Conservation (phyloP, 2,329 filamentous ascomycete genomes). For the Colletotrichum australisinense region DNA sequence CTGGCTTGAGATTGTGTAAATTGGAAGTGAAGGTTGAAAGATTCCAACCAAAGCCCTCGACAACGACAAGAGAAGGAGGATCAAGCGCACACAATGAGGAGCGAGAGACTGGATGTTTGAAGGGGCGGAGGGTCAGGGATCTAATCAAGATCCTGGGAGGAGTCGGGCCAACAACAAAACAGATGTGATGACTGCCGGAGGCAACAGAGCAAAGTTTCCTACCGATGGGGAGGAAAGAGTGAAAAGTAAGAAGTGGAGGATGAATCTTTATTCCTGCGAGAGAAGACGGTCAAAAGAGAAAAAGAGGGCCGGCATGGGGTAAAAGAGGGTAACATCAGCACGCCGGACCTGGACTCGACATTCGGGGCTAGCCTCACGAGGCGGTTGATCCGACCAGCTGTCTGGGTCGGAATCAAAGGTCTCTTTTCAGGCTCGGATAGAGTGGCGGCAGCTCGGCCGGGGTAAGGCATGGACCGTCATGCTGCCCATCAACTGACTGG, state of each 20-base stretch:
- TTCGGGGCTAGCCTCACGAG: conserved; percentile 32
- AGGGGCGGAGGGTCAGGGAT: conserved; percentile 21
- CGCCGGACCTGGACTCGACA: conserved; percentile 21
- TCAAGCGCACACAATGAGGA: conserved; percentile 16
- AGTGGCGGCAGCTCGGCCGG: conserved; percentile 13
- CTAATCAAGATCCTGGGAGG: conserved; percentile 29
- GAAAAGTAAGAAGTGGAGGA: conserved; percentile 30
- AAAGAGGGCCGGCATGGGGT: conserved; percentile 33
- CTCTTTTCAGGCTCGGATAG: conserved; percentile 20
- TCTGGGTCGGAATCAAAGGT: conserved; percentile 29
- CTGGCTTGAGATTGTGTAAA: not conserved
- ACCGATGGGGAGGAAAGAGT: conserved; percentile 8
- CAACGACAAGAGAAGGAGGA: not conserved
- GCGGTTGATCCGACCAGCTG: conserved; percentile 27
- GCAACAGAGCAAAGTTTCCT: conserved; percentile 31
- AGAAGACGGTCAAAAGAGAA: conserved; percentile 19
- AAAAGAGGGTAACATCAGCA: conserved; percentile 28
- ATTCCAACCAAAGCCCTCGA: conserved; percentile 13
- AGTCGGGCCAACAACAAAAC: conserved; percentile 31
- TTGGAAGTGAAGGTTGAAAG: not conserved
- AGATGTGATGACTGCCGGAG: conserved; percentile 36
- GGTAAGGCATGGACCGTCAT: conserved; percentile 23
- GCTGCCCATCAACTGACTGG: conserved; percentile 3
- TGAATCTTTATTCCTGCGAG: conserved; percentile 30
- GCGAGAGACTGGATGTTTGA: conserved; percentile 16